A percentile compares a stretch with the other conserved stretches of the same genome.
phyloP scores from a whole-genome alignment of 164 flowering plant species.

The Dillenia suffruticosa region DNA sequence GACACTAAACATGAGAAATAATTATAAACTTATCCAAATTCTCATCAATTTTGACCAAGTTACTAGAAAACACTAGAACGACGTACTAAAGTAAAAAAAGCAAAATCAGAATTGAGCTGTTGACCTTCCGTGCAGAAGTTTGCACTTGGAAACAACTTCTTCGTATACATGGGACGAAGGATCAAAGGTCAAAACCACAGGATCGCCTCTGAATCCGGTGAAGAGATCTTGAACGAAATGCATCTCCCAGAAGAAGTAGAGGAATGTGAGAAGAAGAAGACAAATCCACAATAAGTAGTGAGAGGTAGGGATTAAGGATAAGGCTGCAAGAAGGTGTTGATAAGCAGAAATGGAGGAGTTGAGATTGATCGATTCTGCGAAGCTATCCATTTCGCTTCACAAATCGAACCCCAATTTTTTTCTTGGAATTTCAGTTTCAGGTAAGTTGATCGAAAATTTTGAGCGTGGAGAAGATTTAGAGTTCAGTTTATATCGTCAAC shows the following conservation, averaged over 20 bases:
- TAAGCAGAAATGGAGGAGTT: constrained; percentile 20
- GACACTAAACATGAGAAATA: not conserved
- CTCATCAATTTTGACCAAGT: too few relatives aligned
- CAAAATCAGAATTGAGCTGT: not conserved
- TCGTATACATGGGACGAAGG: constrained; percentile 40
- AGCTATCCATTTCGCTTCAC: too few relatives aligned
- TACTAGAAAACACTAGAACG: too few relatives aligned
- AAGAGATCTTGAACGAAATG: constrained; percentile 43
- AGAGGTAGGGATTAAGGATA: constrained; percentile 32
- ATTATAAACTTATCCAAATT: too few relatives aligned
- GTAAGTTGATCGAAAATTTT: too few relatives aligned
- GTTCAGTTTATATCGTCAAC: too few relatives aligned
- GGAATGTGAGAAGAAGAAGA: constrained; percentile 15
- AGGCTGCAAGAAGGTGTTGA: constrained; percentile 27
- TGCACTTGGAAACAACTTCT: constrained; percentile 48
- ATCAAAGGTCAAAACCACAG: constrained; percentile 39
- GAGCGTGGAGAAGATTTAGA: too few relatives aligned
- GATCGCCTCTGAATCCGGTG: constrained; percentile 40
- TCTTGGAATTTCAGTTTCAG: too few relatives aligned
- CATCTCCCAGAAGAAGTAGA: constrained; percentile 49
- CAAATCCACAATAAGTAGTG: constrained; percentile 23
- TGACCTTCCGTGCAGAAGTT: constrained; percentile 49
- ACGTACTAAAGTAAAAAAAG: not conserved
- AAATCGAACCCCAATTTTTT: too few relatives aligned
- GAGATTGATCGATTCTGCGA: too few relatives aligned